Percentiles rank a stretch among this genome's conserved stretches.
These are phyloP conservation scores for Paxillus rubicundulus DNA, from an alignment of 768 basidiomycete species.

Conservation along the genomic window DNA sequence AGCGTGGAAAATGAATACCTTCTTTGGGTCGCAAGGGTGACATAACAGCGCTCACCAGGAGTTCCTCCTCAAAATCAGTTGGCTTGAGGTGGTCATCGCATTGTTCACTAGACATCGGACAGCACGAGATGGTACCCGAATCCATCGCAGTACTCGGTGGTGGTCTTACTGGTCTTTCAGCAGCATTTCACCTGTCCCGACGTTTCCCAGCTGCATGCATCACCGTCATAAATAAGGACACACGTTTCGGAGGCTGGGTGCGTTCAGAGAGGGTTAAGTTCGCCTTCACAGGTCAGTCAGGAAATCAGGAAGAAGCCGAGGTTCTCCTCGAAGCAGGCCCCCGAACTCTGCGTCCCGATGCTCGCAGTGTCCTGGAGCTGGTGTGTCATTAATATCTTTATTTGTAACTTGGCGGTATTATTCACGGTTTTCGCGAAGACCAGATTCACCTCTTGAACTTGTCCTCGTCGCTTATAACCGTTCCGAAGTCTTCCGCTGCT, in stretches of 20 bases:
- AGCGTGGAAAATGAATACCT: constrained; percentile 19
- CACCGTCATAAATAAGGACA: constrained; percentile 64
- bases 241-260: constrained; percentile 85
- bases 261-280: constrained; percentile 54
- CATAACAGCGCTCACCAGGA: not conserved
- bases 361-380: constrained; percentile 72
- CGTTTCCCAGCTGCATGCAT: constrained; percentile 59
- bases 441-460: constrained; percentile 80
- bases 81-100: too few species aligned
- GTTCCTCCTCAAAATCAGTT: too few species aligned
- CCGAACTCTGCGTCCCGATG: constrained; percentile 77
- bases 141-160: constrained; percentile 73
- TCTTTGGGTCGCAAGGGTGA: not conserved
- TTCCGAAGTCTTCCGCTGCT: constrained; percentile 64
- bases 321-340: constrained; percentile 85
- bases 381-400: constrained; percentile 40
- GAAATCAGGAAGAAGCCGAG: constrained; percentile 28
- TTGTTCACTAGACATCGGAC: not conserved
- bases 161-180: constrained; percentile 77
- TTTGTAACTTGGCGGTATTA: constrained; percentile 1
- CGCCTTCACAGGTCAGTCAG: constrained; percentile 19
- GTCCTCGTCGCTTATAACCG: constrained; percentile 56
- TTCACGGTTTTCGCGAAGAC: constrained; percentile 16
- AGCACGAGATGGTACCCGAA: constrained; percentile 17
- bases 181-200: constrained; percentile 74